Evolutionary conservation across 78 protist genomes (phyloP), one percentile per base, ranked within the genome.

Genomic region (Mantamonas sphyraenae): DNA sequence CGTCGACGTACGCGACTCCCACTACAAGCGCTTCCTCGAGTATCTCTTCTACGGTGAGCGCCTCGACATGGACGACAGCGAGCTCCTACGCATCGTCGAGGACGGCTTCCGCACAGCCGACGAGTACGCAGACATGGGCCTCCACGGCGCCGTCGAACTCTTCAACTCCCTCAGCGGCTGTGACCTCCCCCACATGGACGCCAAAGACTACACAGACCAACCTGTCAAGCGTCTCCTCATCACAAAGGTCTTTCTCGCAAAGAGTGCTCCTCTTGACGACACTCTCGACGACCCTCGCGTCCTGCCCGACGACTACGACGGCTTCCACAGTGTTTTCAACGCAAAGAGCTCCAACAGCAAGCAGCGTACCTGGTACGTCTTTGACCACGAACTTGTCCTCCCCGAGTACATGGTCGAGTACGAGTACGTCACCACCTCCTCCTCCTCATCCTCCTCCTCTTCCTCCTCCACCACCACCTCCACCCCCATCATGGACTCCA

Each of bases 401-500:
- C 80, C 83, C 28, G 89, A 83, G 77, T 83, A 77, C 64, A 39
- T 83, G 20, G 80, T 83, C 26, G 83, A 73, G 63, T 58, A 63
- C 68, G 74, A 66, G 62, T 82, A 82, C 82, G 30, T 34, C 59
- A 31, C 33, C 34, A 31, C 1, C 17, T 24, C 42, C 31, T 38
- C 39, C 17, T 12, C 5, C 53, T 19, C 28, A 47, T 47, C 53
- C 28, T n/a, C n/a, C n/a, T n/a, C n/a, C n/a, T n/a, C n/a, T n/a
- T n/a, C 12, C 16, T 47, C 53, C 16, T 47, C 28, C 16, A 47
- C 16, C 12, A 47, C 16, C 53, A 47, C 12, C 16, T 47, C 12
- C 53, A 47, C 12, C 16, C 53, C 28, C 53, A 19, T 47, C 28
- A 19, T 12, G 12, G 12, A 12, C 12, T 47, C 53, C 12, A 19